Evolutionary conservation across 805 yeast species (phyloP), one percentile per base, ranked within the genome.

Genomic region (Hanseniaspora hatyaiensis): DNA sequence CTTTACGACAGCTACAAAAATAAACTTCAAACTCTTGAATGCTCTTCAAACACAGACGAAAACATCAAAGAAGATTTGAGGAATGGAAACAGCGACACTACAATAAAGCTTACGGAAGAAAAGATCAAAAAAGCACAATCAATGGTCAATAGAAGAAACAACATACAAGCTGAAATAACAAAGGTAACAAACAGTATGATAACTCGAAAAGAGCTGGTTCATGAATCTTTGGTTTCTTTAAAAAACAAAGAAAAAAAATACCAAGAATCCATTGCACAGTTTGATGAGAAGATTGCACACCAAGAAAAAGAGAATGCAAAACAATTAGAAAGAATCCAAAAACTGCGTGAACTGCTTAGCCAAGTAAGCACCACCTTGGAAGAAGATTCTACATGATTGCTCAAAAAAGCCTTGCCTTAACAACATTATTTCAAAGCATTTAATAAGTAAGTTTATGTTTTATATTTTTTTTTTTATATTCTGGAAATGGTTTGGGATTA

Each of bases 401-500:
- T n/a, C n/a, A n/a, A n/a, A n/a, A n/a, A n/a, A n/a, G n/a, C n/a
- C n/a, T n/a, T n/a, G n/a, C n/a, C n/a, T n/a, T n/a, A n/a, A n/a
- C n/a, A n/a, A n/a, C n/a, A n/a, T n/a, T 22, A 34, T 6, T 16
- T 11, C 15, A 2, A 24, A 15, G 9, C 15, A 3, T 24, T 15
- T 12, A 2, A 37, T 4, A 23, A 15, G 16, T 1, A 24, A 16
- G 26, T 16, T 15, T 24, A 29, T 28, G 19, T 22, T 23, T 36
- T 23, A 19, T 24, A 9, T 30, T 12, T 41, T 8, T 41, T 12
- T 41, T 41, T 41, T n/a, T 41, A n/a, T 19, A 30, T 28, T 33
- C 39, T 32, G 46, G 32, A 41, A 41, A 33, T 32, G 38, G 34
- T 23, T 23, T 34, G 46, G 3, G 34, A 24, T 41, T 40, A 40